Base-by-base conservation (phyloP, 2,329 filamentous ascomycete species). In the Rugonectria rugulosa region DNA sequence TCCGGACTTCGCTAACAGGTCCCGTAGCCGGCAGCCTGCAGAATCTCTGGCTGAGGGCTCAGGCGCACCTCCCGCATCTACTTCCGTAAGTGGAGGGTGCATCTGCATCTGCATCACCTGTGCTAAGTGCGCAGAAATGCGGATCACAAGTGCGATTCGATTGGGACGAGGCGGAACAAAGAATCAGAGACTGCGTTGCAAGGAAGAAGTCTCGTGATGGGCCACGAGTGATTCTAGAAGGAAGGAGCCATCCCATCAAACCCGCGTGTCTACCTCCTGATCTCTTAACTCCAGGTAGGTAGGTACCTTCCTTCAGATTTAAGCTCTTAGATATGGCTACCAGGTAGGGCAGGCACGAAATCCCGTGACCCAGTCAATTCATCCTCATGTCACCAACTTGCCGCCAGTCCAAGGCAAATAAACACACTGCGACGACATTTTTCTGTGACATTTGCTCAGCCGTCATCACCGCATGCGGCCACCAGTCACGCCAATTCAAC, bases 11-110 rank as follows among this genome's bases (percentile, higher is more conserved):
- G 62, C 59, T 58, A 61, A 60, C 21, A 32, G 43, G 43, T 37
- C 61, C 55, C 57, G 38, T 67, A 66, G 64, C 52, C 29, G 60
- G 63, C 53, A 55, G 46, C 46, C 43, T 57, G 59, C 63, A 61
- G 57, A 34, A 63, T 47, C 47, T 47, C 19, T 11, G 23, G 27
- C 27, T 11, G n/a, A 24, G 34, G 20, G 29, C 27, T 46, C 36
- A 32, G 27, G 29, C 50, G 27, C 52, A 29, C 45, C 27, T 50
- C 11, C 46, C 34, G 51, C 51, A 41, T 50, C 27, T 31, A 42
- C 29, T 56, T 44, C 41, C 34, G 17, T 21, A 51, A 51, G 42
- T 46, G 41, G 46, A 17, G 34, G n/a, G 36, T 45, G 40, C 20
- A 27, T 26, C 32, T 34, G 41, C 27, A 40, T 31, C 38, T 27